Evolutionary conservation across 306 rosid genomes (phyloP), one percentile per base, ranked within the genome.

Genomic region (Rosa multiflora): DNA sequence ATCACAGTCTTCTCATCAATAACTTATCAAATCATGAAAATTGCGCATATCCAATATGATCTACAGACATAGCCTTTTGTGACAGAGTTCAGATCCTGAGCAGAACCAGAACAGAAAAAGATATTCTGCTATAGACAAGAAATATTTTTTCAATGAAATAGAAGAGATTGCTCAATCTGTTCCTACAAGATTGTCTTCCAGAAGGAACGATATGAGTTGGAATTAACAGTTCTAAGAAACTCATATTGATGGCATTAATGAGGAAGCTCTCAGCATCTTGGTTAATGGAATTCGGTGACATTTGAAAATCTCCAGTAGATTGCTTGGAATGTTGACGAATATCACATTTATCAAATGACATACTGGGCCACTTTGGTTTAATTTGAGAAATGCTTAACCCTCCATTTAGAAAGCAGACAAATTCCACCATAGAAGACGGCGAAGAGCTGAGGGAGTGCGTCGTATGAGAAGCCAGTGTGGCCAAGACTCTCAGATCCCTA

Each of bases 231-330:
- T 92, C 97, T 8, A 92, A 88, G 88, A 94, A 94, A 89, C 85
- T 87, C 97, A 94, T 90, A 80, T 91, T 91, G 74, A 94, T 84
- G 78, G 96, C 97, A 73, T 88, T 90, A 72, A 89, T 92, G 81
- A 94, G 97, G 84, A 92, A 90, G 82, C 87, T 86, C 85, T 90
- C 91, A 0, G 89, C 82, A 78, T 92, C 97, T 85, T 85, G 87
- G 85, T 85, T 72, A 46, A 82, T 84, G n/a, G 88, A 82, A 46
- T 85, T 89, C 18, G 92, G 56, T 0, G 92, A 82, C 74, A 82
- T 61, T 23, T 89, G 85, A 71, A 76, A 74, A 76, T 81, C 87
- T 75, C 83, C 89, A 67, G 79, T 55, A 68, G 80, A 80, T 32
- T 84, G 89, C 86, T 84, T 87, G 76, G 83, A 78, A 76, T 56